Evolutionary conservation across 768 basidiomycete species (phyloP).

Genomic region (Coprinellus micaceus): DNA sequence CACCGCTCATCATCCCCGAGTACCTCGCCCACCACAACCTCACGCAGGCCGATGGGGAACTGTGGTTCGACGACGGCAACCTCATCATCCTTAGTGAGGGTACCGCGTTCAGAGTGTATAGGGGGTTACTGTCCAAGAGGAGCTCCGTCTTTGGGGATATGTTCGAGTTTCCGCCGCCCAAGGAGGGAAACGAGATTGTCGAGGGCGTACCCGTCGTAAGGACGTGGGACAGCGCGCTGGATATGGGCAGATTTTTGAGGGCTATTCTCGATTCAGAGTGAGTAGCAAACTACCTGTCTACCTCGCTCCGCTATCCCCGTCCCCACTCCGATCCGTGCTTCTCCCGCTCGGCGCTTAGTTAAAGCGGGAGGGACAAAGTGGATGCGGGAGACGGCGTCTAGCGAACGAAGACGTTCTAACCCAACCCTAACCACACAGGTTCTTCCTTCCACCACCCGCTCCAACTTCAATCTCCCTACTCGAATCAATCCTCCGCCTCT

Average conservation of each 20-base stretch:
- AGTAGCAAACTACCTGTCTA: too few species aligned
- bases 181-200: conserved; percentile 21
- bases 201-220: conserved; percentile 32
- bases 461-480: conserved; percentile 28
- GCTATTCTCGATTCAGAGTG: conserved; percentile 35
- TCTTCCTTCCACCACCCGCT: conserved; percentile 32
- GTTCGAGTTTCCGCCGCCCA: conserved; percentile 34
- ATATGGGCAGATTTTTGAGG: conserved; percentile 31
- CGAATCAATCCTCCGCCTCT: conserved; percentile 33
- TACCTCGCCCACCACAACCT: too few species aligned
- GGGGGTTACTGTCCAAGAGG: conserved; percentile 31
- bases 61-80: conserved; percentile 41
- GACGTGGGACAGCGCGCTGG: conserved; percentile 30
- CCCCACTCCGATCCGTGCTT: conserved; percentile 14
- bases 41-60: conserved; percentile 10
- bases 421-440: conserved; percentile 16
- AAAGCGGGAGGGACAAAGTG: too few species aligned
- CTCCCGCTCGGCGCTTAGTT: too few species aligned
- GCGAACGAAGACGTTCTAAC: not conserved
- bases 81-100: conserved; percentile 34
- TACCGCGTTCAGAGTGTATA: conserved; percentile 32
- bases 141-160: conserved; percentile 38
- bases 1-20: not conserved
- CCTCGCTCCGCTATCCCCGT: conserved; percentile 32
- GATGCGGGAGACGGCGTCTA: too few species aligned